Base-by-base conservation (phyloP, 768 basidiomycete species). In the Pulveroboletus sp. region DNA sequence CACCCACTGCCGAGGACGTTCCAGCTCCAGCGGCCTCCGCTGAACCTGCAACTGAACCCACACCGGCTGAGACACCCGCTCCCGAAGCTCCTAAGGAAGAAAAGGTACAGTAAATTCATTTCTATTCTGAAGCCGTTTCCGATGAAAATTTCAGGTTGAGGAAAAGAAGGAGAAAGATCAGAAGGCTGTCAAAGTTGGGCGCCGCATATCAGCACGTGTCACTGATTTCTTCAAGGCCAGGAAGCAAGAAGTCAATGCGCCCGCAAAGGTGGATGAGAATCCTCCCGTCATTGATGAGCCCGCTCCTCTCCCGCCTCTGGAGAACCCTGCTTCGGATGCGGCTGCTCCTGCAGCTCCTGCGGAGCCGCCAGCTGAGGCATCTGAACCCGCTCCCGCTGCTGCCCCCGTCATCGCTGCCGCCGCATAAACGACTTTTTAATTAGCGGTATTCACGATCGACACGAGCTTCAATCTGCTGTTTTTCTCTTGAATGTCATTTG, bases 261-360 rank as follows among this genome's bases (percentile, higher is more conserved):
- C 90, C 48, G 76, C 89, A 39, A 93, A 91, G 77, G 88, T 93
- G 49, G 86, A 91, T 55, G 89, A 92, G 75, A 77, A 89, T 67
- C 89, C 92, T 32, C 91, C 92, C 57, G 83, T 84, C 76, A 87
- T 93, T 58, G 92, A 91, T 43, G 83, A 89, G 72, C 89, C 88
- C 42, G 61, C 78, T 26, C 86, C 86, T 11, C 81, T 93, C 55
- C 89, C 88, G 47, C 91, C 92, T 50, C 76, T 94, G 56, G 89
- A 91, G 74, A 79, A 87, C 67, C 84, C 88, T 31, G 84, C 83
- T 17, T 70, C 76, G 19, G 79, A 79, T 57, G 62, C 73, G 14
- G 57, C 72, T 23, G 58, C 69, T 5, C 49, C 68, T 12, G 41
- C 6, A 32, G 64, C 68, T 37, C 59, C 70, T 5, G 45, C 58